phyloP scores from a whole-genome alignment of 441 rosid genomes.

The Brassica hybrid region DNA sequence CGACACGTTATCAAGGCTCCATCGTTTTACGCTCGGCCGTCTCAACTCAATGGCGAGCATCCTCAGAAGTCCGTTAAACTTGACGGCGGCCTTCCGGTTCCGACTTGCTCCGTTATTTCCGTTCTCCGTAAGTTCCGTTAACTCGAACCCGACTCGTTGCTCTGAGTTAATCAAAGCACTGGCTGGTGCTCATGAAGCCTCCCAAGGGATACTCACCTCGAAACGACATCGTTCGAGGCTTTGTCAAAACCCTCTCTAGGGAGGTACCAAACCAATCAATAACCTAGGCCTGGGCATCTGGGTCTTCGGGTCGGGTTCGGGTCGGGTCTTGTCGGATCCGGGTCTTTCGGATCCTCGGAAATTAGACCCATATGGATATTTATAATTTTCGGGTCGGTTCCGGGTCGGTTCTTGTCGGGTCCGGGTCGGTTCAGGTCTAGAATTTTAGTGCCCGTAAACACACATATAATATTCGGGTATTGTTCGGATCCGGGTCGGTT shows the following conservation, averaged over 20 bases:
- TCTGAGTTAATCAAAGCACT: conserved; percentile 44
- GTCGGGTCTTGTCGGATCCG: too few relatives aligned
- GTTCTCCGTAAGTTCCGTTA: conserved; percentile 34
- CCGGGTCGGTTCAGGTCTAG: too few relatives aligned
- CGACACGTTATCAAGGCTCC: not conserved
- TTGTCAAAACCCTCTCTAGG: conserved; percentile 45
- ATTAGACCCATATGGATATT: too few relatives aligned
- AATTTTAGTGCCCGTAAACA: too few relatives aligned
- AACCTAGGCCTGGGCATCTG: too few relatives aligned
- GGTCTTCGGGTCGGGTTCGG: too few relatives aligned
- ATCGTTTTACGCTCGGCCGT: not conserved
- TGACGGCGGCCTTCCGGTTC: conserved; percentile 32
- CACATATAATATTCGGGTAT: too few relatives aligned
- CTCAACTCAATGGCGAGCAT: conserved; percentile 22
- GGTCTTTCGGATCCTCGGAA: too few relatives aligned
- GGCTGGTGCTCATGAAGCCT: conserved; percentile 52
- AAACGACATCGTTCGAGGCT: conserved; percentile 44
- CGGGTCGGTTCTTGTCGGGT: too few relatives aligned
- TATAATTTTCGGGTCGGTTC: too few relatives aligned
- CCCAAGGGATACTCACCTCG: conserved; percentile 51
- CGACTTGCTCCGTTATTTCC: not conserved
- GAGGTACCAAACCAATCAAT: conserved; percentile 29
- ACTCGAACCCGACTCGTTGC: conserved; percentile 28
- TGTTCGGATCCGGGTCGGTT: too few relatives aligned
- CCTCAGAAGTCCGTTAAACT: conserved; percentile 31